These are phyloP conservation scores for Madurella fahalii DNA, from an alignment of 2,329 filamentous ascomycete genomes.

Conservation along the genomic window DNA sequence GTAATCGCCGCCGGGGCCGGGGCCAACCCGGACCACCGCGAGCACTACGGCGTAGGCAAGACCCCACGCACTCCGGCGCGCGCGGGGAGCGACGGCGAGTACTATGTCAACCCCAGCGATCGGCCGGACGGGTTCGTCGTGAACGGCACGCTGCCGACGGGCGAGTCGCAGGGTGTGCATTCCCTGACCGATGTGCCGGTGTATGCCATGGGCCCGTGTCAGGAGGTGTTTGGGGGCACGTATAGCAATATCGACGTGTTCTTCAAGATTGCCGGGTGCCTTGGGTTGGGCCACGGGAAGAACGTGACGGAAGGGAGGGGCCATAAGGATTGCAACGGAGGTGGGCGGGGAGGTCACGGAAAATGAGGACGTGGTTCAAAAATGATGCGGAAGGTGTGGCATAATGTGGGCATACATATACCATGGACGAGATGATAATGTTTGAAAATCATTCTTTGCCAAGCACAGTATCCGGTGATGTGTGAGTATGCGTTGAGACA, in stretches of 20 bases:
- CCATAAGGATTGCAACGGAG: neutral
- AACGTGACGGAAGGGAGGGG: conserved; percentile 25
- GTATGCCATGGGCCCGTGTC: conserved; percentile 60
- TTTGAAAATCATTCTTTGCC: too few relatives aligned
- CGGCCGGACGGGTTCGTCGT: conserved; percentile 62
- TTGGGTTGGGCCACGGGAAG: conserved; percentile 49
- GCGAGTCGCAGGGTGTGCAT: conserved; percentile 66
- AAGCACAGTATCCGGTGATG: too few relatives aligned
- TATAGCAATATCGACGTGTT: conserved; percentile 71
- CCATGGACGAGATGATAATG: too few relatives aligned
- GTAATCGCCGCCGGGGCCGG: conserved; percentile 69
- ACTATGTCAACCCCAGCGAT: conserved; percentile 66
- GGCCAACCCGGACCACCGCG: conserved; percentile 69
- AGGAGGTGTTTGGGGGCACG: conserved; percentile 68
- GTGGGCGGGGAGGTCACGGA: too few relatives aligned
- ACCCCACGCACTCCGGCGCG: conserved; percentile 58
- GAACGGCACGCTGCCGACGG: conserved; percentile 68
- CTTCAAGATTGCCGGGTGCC: conserved; percentile 66
- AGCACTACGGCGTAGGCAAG: conserved; percentile 70
- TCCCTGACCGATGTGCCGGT: conserved; percentile 75
- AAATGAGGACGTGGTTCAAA: neutral
- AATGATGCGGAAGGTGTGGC: neutral
- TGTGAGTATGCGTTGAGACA: too few relatives aligned
- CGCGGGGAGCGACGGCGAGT: conserved; percentile 48
- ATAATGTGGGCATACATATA: too few relatives aligned